phyloP scores from a whole-genome alignment of 768 basidiomycete species.

The Termitomyces sp. region DNA sequence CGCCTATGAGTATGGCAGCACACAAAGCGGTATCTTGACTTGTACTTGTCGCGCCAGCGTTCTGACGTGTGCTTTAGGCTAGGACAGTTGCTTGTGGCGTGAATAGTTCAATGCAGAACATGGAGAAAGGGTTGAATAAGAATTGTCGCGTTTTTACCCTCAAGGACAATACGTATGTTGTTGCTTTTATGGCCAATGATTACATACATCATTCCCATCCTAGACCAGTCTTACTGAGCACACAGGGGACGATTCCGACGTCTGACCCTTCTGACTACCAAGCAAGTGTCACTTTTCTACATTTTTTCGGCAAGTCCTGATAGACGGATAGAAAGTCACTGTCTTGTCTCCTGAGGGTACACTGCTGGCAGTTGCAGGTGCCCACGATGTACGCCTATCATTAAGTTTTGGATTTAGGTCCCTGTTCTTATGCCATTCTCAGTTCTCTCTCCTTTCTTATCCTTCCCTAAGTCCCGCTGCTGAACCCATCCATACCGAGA shows the following conservation, averaged over 20 bases:
- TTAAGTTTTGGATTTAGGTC: slow-evolving; percentile 8
- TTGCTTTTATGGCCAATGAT: neutral
- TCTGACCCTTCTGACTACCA: slow-evolving; percentile 79
- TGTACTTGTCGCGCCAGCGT: neutral
- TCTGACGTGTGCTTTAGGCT: slow-evolving; percentile 28
- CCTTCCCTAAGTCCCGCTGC: slow-evolving; percentile 54
- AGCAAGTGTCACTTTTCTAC: slow-evolving; percentile 42
- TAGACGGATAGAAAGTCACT: slow-evolving; percentile 75
- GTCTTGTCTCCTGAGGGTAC: slow-evolving; percentile 69
- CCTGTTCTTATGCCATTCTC: slow-evolving; percentile 8
- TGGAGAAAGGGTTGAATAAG: slow-evolving; percentile 70
- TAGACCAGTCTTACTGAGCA: slow-evolving; percentile 54
- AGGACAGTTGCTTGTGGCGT: slow-evolving; percentile 78
- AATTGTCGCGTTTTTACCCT: slow-evolving; percentile 78
- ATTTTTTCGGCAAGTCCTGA: slow-evolving; percentile 10
- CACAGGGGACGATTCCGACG: slow-evolving; percentile 60
- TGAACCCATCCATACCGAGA: slow-evolving; percentile 53
- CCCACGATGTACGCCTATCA: slow-evolving; percentile 54
- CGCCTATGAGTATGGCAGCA: slow-evolving; percentile 93
- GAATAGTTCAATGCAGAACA: slow-evolving; percentile 68
- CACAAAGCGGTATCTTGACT: slow-evolving; percentile 49
- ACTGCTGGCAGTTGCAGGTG: slow-evolving; percentile 71
- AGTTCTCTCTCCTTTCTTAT: slow-evolving; percentile 69
- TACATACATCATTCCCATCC: neutral
- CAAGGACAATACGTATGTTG: slow-evolving; percentile 56